Base-by-base conservation (phyloP, 805 yeast genomes). In the Candida corydali region DNA sequence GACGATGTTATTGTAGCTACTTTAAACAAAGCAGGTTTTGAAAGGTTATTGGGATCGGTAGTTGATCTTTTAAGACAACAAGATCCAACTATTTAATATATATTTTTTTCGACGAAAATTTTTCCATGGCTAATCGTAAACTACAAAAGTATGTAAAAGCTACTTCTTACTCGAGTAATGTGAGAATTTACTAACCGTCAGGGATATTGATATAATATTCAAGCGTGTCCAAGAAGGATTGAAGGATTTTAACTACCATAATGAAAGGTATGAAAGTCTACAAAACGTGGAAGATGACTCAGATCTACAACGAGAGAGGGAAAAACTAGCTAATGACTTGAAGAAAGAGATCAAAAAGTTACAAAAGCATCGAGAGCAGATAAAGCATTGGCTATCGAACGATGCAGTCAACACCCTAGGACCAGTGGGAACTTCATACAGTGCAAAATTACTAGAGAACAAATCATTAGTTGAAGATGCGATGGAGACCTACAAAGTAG, bases 11-110 rank as follows among this genome's bases (percentile, higher is more conserved):
- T 85, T 52, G 95, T 89, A 26, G 98, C 94, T n/a, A 82, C 93
- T 3, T 73, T 93, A 50, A 95, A 86, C 43, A 87, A 91, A 65
- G 76, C 83, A 43, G 98, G 96, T 0, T 93, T 93, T 69, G 89
- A 87, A 63, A 79, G 98, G 61, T 72, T 93, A 49, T 72, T 93
- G 44, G 98, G 98, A 2, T 96, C 96, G 24, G 96, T 88, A 2
- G 95, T 88, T 16, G 95, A 85, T 40, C 87, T 86, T 29, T 74
- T 89, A 55, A 83, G 85, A 61, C 68, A 81, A 41, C 87, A 86
- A 53, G 96, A 87, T 60, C 97, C 97, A 37, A 83, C 87, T 19
- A 41, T 4, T 32, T 18, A 19, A 20, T 30, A 20, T 18, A 17
- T 29, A 17, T 18, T 26, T 22, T 32, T 32, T 32, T 22, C 16